Percentiles rank a stretch among this genome's conserved stretches.
These are phyloP conservation scores for Phialophora chinensis DNA, from an alignment of 2,329 filamentous ascomycete genomes.

Conservation along the genomic window DNA sequence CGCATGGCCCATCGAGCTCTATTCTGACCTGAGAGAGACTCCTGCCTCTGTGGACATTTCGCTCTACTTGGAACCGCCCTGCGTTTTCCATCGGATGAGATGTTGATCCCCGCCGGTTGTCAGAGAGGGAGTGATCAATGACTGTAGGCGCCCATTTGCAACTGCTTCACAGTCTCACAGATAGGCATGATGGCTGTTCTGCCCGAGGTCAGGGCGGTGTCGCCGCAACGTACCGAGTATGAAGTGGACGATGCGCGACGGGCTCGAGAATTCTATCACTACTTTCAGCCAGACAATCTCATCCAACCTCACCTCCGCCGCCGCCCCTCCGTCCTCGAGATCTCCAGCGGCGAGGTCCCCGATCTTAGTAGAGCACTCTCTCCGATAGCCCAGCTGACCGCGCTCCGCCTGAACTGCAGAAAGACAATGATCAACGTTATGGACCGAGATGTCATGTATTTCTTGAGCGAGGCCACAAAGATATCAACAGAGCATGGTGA, in stretches of 20 bases:
- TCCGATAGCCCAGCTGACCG: conserved; percentile 28
- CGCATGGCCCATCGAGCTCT: background rate
- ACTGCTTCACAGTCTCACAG: background rate
- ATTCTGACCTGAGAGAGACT: background rate
- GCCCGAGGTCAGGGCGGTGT: background rate
- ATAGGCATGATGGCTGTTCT: conserved; percentile 8
- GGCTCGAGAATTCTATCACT: conserved; percentile 49
- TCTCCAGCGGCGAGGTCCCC: conserved; percentile 19
- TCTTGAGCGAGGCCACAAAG: conserved; percentile 57
- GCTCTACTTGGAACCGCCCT: background rate
- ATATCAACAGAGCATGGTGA: conserved; percentile 44
- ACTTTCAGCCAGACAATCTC: conserved; percentile 45
- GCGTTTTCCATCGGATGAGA: conserved; percentile 4
- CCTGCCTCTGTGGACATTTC: background rate
- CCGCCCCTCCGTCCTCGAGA: conserved; percentile 15
- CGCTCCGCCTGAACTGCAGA: conserved; percentile 40
- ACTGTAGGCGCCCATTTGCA: background rate
- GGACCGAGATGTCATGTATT: conserved; percentile 56
- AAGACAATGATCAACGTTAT: conserved; percentile 54
- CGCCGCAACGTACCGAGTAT: conserved; percentile 2
- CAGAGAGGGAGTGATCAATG: background rate
- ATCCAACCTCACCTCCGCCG: conserved; percentile 31
- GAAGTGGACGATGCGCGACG: conserved; percentile 40
- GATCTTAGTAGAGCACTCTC: conserved; percentile 24
- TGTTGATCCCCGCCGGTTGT: background rate